phyloP scores from a whole-genome alignment of 257 asterid genomes.

The Leonotis leonurus region DNA sequence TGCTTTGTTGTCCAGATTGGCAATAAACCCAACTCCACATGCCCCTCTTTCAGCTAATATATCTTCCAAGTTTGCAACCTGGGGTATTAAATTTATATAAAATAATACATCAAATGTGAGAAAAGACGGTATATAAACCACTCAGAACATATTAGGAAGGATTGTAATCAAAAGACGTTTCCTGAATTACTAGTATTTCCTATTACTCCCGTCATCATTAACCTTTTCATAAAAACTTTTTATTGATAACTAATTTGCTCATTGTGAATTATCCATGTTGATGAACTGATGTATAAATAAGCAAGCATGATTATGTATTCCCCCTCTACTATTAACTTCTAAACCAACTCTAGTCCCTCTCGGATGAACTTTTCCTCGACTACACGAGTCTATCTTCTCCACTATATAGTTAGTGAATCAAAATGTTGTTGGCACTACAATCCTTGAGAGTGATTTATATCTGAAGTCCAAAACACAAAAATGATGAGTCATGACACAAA shows the following conservation, averaged over 20 bases:
- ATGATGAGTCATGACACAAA: no score
- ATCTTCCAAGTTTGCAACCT: slow-evolving; percentile 89
- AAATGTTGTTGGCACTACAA: background rate
- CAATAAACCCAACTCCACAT: slow-evolving; percentile 98
- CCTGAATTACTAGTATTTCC: background rate
- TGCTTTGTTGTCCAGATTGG: slow-evolving; percentile 78
- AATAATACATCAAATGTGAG: background rate
- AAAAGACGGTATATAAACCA: background rate
- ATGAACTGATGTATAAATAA: background rate
- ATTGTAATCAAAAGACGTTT: background rate
- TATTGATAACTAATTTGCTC: background rate
- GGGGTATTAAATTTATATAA: slow-evolving; percentile 15
- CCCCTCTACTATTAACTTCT: background rate
- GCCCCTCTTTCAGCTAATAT: slow-evolving; percentile 87
- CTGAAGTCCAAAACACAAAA: background rate
- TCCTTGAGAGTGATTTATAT: background rate
- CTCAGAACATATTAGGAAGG: slow-evolving; percentile 1
- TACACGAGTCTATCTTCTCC: background rate
- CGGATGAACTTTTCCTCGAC: background rate
- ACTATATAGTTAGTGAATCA: background rate
- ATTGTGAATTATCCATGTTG: background rate
- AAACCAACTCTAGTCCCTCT: background rate
- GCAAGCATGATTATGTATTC: background rate
- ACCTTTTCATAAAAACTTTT: background rate
- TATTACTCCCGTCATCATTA: background rate